These are phyloP conservation scores for Xylariales sp. DNA, from an alignment of 2,329 filamentous ascomycete species.

Conservation along the genomic window DNA sequence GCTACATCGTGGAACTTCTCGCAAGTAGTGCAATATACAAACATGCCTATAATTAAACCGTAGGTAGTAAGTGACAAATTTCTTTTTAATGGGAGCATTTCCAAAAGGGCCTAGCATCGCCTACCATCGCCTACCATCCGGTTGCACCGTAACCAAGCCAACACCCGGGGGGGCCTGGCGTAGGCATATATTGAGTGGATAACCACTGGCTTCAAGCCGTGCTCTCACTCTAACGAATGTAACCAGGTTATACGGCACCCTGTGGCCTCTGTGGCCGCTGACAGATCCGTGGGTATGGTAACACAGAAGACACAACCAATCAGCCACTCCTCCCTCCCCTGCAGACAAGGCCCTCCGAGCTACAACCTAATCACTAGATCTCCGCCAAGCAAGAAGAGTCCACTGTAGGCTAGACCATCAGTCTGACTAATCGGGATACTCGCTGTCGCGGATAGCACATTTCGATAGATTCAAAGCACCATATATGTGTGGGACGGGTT, in stretches of 20 bases:
- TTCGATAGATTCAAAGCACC: constrained; percentile 8
- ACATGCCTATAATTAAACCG: neutral
- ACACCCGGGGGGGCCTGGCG: neutral
- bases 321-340: constrained; percentile 3
- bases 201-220: neutral
- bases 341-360: neutral
- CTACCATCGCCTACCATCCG: constrained; percentile 6
- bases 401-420: neutral
- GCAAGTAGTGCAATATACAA: neutral
- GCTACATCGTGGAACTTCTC: neutral
- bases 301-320: constrained; percentile 2
- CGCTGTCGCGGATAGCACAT: constrained; percentile 8
- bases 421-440: neutral
- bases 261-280: no score
- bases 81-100: neutral
- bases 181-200: neutral
- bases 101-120: neutral
- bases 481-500: constrained; percentile 15
- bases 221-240: neutral
- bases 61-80: neutral
- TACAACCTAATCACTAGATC: constrained; percentile 9
- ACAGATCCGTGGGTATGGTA: neutral
- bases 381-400: neutral
- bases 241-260: neutral
- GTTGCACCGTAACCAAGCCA: neutral